phyloP scores from a whole-genome alignment of 768 basidiomycete genomes.

The Sutorius australiensis region DNA sequence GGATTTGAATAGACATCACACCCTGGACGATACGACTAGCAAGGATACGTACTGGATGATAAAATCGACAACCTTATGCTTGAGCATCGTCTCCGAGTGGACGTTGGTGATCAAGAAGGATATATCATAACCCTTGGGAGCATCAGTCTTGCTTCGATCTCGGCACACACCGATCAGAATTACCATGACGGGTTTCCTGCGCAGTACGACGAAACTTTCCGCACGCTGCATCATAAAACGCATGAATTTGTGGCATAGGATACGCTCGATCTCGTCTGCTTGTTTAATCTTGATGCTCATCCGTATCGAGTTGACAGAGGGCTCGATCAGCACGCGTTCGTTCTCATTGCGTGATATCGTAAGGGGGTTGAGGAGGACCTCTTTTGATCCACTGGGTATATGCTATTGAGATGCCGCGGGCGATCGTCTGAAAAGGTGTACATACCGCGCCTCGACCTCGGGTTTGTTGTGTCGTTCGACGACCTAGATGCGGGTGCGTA shows the following conservation, averaged over 20 bases:
- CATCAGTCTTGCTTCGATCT: slow-evolving; percentile 12
- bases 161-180: slow-evolving; percentile 26
- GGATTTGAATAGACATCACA: not conserved
- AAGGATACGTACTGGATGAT: slow-evolving; percentile 81
- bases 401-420: slow-evolving; percentile 2
- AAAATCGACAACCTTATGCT: slow-evolving; percentile 99
- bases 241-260: slow-evolving; percentile 97
- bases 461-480: slow-evolving; percentile 98
- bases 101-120: slow-evolving; percentile 97
- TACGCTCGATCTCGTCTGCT: slow-evolving; percentile 97
- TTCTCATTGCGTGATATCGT: slow-evolving; percentile 96
- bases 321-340: slow-evolving; percentile 95
- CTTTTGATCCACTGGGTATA: slow-evolving; percentile 74
- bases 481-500: slow-evolving; percentile 45
- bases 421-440: not conserved
- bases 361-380: slow-evolving; percentile 90
- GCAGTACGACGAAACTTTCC: slow-evolving; percentile 93
- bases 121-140: slow-evolving; percentile 90
- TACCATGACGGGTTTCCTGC: slow-evolving; percentile 89
- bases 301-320: slow-evolving; percentile 95
- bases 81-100: slow-evolving; percentile 97
- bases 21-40: not conserved
- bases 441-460: slow-evolving; percentile 86
- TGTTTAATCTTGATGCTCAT: slow-evolving; percentile 99
- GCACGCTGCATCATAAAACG: slow-evolving; percentile 99